Conservation (phyloP, 1,139 yeast species). For the Sporopachydermia cereana region DNA sequence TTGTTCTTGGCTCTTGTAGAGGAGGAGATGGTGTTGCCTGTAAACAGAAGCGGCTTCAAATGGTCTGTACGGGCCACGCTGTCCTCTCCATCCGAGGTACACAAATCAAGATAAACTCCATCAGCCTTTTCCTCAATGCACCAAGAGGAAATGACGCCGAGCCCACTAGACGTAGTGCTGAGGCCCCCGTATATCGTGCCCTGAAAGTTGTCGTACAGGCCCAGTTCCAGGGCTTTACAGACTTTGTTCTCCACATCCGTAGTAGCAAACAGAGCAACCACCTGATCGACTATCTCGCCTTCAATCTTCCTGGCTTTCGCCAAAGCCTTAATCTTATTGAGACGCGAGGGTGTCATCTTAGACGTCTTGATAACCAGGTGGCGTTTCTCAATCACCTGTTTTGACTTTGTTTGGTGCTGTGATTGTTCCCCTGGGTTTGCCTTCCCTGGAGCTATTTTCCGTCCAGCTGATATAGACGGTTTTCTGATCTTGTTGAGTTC, state of each 20-base stretch:
- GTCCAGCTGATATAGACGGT: neutral
- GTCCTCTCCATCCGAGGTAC: slow-evolving; percentile 6
- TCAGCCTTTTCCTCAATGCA: slow-evolving; percentile 6
- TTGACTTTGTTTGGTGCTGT: neutral
- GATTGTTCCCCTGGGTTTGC: neutral
- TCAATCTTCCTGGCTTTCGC: slow-evolving; percentile 22
- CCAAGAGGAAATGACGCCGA: slow-evolving; percentile 6
- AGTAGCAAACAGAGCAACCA: slow-evolving; percentile 12
- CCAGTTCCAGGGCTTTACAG: neutral
- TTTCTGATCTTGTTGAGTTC: neutral
- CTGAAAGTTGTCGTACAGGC: slow-evolving; percentile 6
- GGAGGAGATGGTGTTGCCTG: slow-evolving; percentile 3
- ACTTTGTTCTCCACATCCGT: slow-evolving; percentile 4
- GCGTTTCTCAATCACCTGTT: neutral
- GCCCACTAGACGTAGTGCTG: slow-evolving; percentile 3
- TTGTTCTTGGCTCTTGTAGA: slow-evolving; percentile 4
- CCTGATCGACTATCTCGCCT: slow-evolving; percentile 21
- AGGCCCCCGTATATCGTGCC: slow-evolving; percentile 5
- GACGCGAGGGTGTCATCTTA: slow-evolving; percentile 19
- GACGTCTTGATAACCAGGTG: slow-evolving; percentile 18
- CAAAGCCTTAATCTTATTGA: slow-evolving; percentile 17
- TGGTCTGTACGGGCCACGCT: neutral
- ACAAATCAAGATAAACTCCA: slow-evolving; percentile 6
- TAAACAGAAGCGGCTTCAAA: neutral
- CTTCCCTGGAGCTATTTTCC: no score